Base-by-base conservation (phyloP, 768 basidiomycete genomes). In the Boletales sp. region DNA sequence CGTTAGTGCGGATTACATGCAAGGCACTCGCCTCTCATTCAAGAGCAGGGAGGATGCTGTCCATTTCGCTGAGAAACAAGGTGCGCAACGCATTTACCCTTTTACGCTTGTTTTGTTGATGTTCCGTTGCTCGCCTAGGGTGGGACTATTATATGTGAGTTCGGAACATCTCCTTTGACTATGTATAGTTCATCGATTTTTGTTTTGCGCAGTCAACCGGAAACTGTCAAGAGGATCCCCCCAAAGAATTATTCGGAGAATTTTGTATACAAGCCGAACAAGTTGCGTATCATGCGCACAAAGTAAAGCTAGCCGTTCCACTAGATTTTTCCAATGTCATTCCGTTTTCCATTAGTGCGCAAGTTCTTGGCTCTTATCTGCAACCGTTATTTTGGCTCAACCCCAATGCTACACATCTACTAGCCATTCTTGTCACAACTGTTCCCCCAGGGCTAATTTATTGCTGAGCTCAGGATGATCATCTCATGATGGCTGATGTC, bases 61-160 rank as follows among this genome's bases (percentile, higher is more conserved):
- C 46, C 89, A 91, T 62, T 98, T 97, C 65, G 89, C 93, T 19
- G 94, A 96, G 77, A 96, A 94, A 73, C 95, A 98, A 78, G 95
- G 93, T 85, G 58, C 40, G 73, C 53, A 19, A 12, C 18, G 55
- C 34, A 13, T 13, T 15, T 18, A 46, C 15, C 10, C 28, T 10
- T 34, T 15, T 13, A 12, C 13, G 19, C 53, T 49, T 28, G 37
- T 18, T 38, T 12, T 21, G 43, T 33, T 57, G 13, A 51, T 17
- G 30, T 40, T 28, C 31, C 25, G 37, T 38, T 15, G 46, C 39
- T 40, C 21, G 41, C n/a, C 11, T 59, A 92, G 90, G 90, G 36
- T 96, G 94, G 94, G 86, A 93, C 63, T 95, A 93, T 72, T 88
- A 86, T 64, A 77, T 97, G 80, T 90, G 76, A 51, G 87, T 80